These are phyloP conservation scores for Psilocybe cyanescens DNA, from an alignment of 768 basidiomycete genomes.

Conservation along the genomic window DNA sequence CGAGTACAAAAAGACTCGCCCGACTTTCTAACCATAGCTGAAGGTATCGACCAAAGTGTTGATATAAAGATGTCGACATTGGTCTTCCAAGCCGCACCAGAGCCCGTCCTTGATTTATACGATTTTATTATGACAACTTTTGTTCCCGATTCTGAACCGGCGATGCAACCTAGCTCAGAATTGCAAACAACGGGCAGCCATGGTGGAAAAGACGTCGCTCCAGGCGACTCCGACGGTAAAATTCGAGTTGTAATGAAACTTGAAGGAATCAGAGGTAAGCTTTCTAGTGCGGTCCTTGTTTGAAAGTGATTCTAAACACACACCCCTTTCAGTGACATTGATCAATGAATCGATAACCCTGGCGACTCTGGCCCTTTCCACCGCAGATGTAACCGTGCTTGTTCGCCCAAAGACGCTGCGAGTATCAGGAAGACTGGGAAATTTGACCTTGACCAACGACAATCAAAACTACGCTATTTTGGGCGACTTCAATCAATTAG, in stretches of 20 bases:
- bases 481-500: constrained; percentile 78
- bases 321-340: constrained; percentile 60
- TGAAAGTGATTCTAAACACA: not conserved
- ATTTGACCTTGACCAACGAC: constrained; percentile 81
- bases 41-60: constrained; percentile 87
- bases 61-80: constrained; percentile 90
- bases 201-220: not conserved
- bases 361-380: constrained; percentile 88
- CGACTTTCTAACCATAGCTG: constrained; percentile 77
- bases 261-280: constrained; percentile 78
- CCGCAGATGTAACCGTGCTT: constrained; percentile 83
- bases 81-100: constrained; percentile 85
- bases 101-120: constrained; percentile 88
- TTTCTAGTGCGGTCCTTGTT: not conserved
- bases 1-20: constrained; percentile 86
- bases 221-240: constrained; percentile 45
- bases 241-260: constrained; percentile 84
- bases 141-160: constrained; percentile 39
- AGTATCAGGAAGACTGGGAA: constrained; percentile 82
- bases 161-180: not conserved
- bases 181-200: not conserved
- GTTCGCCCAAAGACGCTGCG: constrained; percentile 74
- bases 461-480: constrained; percentile 51
- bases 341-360: constrained; percentile 71
- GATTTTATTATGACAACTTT: constrained; percentile 99